Conservation (phyloP, 192 early-diverging fungal genomes). For the Linnemannia elongata region DNA sequence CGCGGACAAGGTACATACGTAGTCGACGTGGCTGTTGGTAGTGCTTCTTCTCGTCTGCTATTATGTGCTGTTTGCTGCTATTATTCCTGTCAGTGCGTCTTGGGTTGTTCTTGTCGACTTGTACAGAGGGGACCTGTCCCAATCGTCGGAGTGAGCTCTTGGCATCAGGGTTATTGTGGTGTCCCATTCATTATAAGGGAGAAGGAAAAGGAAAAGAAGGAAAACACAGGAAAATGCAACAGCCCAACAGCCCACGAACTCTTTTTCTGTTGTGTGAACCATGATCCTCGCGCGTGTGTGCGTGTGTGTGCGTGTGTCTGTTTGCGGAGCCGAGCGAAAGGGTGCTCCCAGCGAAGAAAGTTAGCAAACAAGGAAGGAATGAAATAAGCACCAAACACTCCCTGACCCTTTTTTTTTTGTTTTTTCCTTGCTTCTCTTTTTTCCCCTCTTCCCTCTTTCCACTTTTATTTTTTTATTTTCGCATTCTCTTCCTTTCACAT, state of each 20-base stretch:
- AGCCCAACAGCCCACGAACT: constrained; percentile 30
- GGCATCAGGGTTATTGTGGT: neutral
- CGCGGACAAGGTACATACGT: neutral
- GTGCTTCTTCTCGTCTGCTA: neutral
- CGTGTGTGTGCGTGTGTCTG: too few species aligned
- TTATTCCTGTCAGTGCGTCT: constrained; percentile 5
- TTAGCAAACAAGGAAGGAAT: neutral
- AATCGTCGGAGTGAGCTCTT: neutral
- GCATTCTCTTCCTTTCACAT: neutral
- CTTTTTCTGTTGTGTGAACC: neutral
- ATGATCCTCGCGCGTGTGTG: neutral
- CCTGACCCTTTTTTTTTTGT: neutral
- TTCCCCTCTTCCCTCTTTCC: neutral
- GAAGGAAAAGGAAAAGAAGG: neutral
- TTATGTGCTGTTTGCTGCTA: neutral
- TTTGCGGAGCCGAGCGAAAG: neutral
- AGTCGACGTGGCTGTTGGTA: neutral
- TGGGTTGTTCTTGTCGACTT: neutral
- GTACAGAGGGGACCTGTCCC: neutral
- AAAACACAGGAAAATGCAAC: neutral
- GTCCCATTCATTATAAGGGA: neutral
- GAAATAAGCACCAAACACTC: neutral
- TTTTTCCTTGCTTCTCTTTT: neutral
- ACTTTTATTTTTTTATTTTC: neutral
- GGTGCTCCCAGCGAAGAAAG: neutral